Evolutionary conservation across 257 asterid species (phyloP), one percentile per base, ranked within the genome.

Genomic region (Gentiana macrophylla): DNA sequence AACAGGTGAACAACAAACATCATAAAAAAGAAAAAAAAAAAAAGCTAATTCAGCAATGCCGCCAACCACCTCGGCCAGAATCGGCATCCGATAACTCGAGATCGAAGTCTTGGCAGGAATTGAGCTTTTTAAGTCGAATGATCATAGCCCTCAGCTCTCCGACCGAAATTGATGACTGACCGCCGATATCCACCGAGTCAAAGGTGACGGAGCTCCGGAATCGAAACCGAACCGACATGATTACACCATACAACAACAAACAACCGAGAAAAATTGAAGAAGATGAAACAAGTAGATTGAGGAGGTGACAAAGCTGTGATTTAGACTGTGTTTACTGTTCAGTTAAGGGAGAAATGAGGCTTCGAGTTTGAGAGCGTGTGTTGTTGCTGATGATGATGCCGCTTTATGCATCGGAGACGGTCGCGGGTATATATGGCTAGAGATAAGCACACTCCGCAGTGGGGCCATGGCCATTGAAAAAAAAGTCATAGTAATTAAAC

Each of bases 221-320:
- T 73, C 79, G 84, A 80, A 77, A 90, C 72, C 78, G 79, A 65
- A 90, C 84, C 51, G 98, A 81, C 97, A 85, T 86, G 50, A 49
- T 69, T 70, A 13, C 36, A 47, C 36, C 70, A 45, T 12, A 37
- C 67, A 32, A 67, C 48, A 11, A 45, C 7, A 15, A 8, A 52
- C 50, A 35, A 8, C 50, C 15, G 9, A 15, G 32, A 32, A 9
- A 9, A 49, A 33, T 7, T 15, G 35, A n/a, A 56, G n/a, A 8
- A 4, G 32, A 11, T 32, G 15, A 3, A 57, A 55, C 10, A 10
- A 11, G 8, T 5, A 10, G 46, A 41, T 4, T 41, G 9, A 41
- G 8, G 46, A 4, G 46, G 1, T 41, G 24, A 24, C 24, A 24
- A 24, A 24, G 24, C 24, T 24, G 24, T 24, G 24, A 24, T 24